Base-by-base conservation (phyloP, 306 rosid genomes). In the Rosa lucieae region DNA sequence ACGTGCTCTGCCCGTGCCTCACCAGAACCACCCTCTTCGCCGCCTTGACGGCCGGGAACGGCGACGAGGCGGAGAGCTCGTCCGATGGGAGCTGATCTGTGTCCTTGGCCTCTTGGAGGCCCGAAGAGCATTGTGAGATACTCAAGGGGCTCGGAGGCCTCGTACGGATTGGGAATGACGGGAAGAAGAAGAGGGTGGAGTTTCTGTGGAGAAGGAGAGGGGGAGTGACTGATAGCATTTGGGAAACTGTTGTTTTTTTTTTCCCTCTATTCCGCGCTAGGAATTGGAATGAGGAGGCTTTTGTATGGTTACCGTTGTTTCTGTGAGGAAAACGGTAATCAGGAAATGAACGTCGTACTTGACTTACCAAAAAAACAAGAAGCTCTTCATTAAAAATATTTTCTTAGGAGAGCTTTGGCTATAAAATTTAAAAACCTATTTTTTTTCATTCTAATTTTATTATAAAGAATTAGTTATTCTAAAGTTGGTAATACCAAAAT, bases 1-100 rank as follows among this genome's bases (percentile, higher is more conserved):
- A 95, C 20, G 94, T 95, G 88, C 99, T 95, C 86, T 95, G 96
- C 7, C 97, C 97, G 56, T 95, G 99, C 84, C 99, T 86, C 70
- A 95, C 98, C 81, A 92, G 84, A 47, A 95, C 92, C 56, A 94
- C 97, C 72, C 97, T 88, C 92, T 92, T 94, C 2, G 90, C 84
- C 35, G 66, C 75, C 86, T 68, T 91, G 18, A 89, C 76, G 2
- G 87, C 87, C 66, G 86, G 93, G 43, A 90, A 84, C 42, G 86
- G 78, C 23, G 48, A 39, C 73, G 87, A 84, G 51, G 87, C 46
- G 23, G 70, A 69, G 3, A 85, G 86, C 80, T 86, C 89, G 56
- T 63, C 42, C 39, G 67, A 29, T 26, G 32, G 10, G 91, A 87
- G 44, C 75, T 47, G 20, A 82, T 75, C 73, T 29, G 81, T 42